Percentiles rank a stretch among this genome's conserved stretches.
These are phyloP conservation scores for Paraconiothyrium sp. DNA, from an alignment of 2,329 filamentous ascomycete genomes.

Conservation along the genomic window DNA sequence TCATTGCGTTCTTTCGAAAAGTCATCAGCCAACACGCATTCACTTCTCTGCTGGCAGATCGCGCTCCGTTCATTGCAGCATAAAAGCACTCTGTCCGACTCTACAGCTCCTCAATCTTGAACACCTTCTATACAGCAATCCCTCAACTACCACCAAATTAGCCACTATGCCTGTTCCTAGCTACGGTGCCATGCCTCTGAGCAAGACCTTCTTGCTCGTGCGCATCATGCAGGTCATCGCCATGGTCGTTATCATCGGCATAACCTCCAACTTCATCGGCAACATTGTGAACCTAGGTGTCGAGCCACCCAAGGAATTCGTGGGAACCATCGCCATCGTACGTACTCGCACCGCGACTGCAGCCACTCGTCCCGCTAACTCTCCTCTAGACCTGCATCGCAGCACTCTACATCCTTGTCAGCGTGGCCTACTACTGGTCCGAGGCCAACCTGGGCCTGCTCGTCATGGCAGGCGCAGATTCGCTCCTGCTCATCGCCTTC, in stretches of 20 bases:
- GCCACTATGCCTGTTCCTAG: conserved; percentile 63
- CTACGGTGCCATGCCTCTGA: conserved; percentile 74
- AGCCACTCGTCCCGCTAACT: conserved; percentile 30
- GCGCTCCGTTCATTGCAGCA: conserved; percentile 41
- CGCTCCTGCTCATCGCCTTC: conserved; percentile 76
- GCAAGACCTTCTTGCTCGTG: conserved; percentile 78
- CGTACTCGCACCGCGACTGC: conserved; percentile 47
- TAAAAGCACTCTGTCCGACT: conserved; percentile 33
- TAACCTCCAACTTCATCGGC: conserved; percentile 83
- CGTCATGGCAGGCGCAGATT: conserved; percentile 73
- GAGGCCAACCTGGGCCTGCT: conserved; percentile 79
- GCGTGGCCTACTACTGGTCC: conserved; percentile 83
- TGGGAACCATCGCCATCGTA: conserved; percentile 83
- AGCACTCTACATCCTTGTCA: conserved; percentile 74
- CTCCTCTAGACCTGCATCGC: conserved; percentile 75
- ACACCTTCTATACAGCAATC: conserved; percentile 23
- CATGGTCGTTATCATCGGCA: conserved; percentile 80
- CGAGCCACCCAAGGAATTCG: conserved; percentile 74
- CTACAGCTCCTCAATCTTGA: conserved; percentile 31
- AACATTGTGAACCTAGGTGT: conserved; percentile 74
- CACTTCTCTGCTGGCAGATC: conserved; percentile 50
- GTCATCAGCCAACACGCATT: conserved; percentile 30
- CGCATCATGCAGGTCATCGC: conserved; percentile 75
- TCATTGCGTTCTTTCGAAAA: conserved; percentile 37
- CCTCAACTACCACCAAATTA: conserved; percentile 27